Percentiles rank a stretch among this genome's conserved stretches.
These are phyloP conservation scores for Stylosanthes scabra DNA, from an alignment of 331 rosid genomes.

Conservation along the genomic window DNA sequence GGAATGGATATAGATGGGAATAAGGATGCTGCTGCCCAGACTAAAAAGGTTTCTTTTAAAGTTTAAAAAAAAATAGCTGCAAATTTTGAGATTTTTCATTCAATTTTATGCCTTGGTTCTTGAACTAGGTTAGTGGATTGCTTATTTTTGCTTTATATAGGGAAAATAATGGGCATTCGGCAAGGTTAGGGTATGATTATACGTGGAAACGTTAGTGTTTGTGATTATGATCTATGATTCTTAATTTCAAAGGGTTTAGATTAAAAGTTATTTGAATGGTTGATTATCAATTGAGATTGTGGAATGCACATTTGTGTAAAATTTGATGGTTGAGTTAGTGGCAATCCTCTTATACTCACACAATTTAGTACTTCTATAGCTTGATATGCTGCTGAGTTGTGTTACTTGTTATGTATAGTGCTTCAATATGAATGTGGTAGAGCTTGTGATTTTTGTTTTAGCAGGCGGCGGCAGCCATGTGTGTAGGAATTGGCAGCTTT, in stretches of 20 bases:
- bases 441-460: neutral
- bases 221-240: too few species aligned
- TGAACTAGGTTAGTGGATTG: slow-evolving; percentile 2
- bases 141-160: neutral
- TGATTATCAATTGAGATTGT: neutral
- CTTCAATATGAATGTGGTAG: neutral
- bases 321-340: neutral
- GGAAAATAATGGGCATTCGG: too few species aligned
- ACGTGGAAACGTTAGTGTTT: slow-evolving; percentile 2
- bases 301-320: too few species aligned
- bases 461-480: slow-evolving; percentile 99
- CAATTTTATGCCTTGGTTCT: neutral
- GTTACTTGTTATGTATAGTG: neutral
- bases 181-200: slow-evolving; percentile 15
- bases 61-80: neutral
- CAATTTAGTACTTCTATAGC: neutral
- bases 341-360: neutral
- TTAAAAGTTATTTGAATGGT: neutral
- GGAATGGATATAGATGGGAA: slow-evolving; percentile 46
- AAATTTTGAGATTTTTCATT: neutral
- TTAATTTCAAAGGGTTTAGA: neutral
- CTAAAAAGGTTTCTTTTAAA: slow-evolving; percentile 68
- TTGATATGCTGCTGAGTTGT: neutral
- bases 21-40: slow-evolving; percentile 63
- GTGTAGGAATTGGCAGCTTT: slow-evolving; percentile 92